Percentiles rank a stretch among this genome's conserved stretches.
These are phyloP conservation scores for Microbotryum intermedium DNA, from an alignment of 1,284 basidiomycete species.

Conservation along the genomic window DNA sequence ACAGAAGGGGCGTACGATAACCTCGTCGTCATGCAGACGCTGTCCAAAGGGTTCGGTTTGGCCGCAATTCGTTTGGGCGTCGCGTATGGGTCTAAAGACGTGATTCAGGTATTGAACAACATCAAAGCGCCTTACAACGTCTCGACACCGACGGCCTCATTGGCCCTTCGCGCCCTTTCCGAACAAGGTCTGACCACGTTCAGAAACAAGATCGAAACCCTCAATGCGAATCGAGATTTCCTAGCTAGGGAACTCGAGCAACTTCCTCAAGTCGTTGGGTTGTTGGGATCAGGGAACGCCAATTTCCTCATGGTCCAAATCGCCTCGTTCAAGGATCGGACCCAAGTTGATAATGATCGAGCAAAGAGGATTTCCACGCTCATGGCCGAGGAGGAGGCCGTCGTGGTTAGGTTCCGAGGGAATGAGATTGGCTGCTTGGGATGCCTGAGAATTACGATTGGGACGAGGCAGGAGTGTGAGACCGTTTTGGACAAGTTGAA, in stretches of 20 bases:
- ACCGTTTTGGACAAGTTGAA: conserved; percentile 28
- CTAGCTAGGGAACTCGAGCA: conserved; percentile 7
- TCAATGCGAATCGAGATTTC: conserved; percentile 24
- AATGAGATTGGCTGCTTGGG: conserved; percentile 77
- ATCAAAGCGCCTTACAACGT: conserved; percentile 98
- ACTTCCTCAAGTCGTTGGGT: conserved; percentile 50
- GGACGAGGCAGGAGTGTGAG: conserved; percentile 69
- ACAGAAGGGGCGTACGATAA: conserved; percentile 67
- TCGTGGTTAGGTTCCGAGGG: conserved; percentile 87
- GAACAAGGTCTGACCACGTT: conserved; percentile 54
- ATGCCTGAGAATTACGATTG: conserved; percentile 83
- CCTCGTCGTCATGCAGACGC: conserved; percentile 84
- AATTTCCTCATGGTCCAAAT: conserved; percentile 88
- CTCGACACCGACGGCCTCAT: conserved; percentile 75
- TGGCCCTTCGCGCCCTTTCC: conserved; percentile 71
- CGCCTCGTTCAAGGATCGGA: conserved; percentile 43
- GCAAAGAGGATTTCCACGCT: conserved; percentile 67
- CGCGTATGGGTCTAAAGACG: conserved; percentile 75
- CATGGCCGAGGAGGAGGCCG: conserved; percentile 73
- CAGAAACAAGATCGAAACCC: conserved; percentile 27
- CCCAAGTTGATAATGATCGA: conserved; percentile 57
- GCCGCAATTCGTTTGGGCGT: conserved; percentile 95
- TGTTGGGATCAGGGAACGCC: conserved; percentile 76
- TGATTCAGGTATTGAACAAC: conserved; percentile 87
- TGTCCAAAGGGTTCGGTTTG: conserved; percentile 93